Evolutionary conservation across 2,329 filamentous ascomycete genomes (phyloP).

Genomic region (Pseudocercospora vitis): DNA sequence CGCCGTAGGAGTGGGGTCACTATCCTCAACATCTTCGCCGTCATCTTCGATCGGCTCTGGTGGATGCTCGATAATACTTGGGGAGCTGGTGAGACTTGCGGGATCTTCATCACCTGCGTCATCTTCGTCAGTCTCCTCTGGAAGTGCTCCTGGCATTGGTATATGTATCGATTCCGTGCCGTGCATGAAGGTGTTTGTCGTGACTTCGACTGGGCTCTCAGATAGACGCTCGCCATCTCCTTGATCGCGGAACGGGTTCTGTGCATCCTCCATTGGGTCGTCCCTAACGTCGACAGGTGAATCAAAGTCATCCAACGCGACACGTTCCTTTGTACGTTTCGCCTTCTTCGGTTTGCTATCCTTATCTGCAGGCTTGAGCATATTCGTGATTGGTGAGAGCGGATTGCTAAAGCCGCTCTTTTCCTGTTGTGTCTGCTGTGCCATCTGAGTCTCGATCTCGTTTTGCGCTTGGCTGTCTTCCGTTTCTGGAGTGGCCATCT

Average conservation of each 20-base stretch:
- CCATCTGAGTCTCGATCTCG: constrained; percentile 14
- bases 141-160: constrained; percentile 29
- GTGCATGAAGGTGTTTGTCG: constrained; percentile 49
- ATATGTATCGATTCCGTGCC: constrained; percentile 41
- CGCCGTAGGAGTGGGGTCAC: constrained; percentile 35
- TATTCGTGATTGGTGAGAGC: constrained; percentile 44
- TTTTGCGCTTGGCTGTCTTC: constrained; percentile 11
- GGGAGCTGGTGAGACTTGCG: constrained; percentile 32
- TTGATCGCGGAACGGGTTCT: constrained; percentile 45
- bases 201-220: constrained; percentile 68
- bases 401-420: constrained; percentile 26
- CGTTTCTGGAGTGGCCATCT: constrained; percentile 38
- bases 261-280: constrained; percentile 39
- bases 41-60: constrained; percentile 26
- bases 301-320: constrained; percentile 71
- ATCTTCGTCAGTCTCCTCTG: constrained; percentile 24
- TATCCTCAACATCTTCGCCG: constrained; percentile 25
- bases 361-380: constrained; percentile 43
- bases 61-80: constrained; percentile 35
- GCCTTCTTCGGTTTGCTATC: constrained; percentile 56
- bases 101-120: constrained; percentile 28
- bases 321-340: constrained; percentile 60
- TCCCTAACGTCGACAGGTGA: constrained; percentile 50
- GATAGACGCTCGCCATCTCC: constrained; percentile 54
- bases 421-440: constrained; percentile 18